Percentiles rank a stretch among this genome's conserved stretches.
phyloP scores from a whole-genome alignment of 257 asterid genomes.

The Ilex aquifolium region DNA sequence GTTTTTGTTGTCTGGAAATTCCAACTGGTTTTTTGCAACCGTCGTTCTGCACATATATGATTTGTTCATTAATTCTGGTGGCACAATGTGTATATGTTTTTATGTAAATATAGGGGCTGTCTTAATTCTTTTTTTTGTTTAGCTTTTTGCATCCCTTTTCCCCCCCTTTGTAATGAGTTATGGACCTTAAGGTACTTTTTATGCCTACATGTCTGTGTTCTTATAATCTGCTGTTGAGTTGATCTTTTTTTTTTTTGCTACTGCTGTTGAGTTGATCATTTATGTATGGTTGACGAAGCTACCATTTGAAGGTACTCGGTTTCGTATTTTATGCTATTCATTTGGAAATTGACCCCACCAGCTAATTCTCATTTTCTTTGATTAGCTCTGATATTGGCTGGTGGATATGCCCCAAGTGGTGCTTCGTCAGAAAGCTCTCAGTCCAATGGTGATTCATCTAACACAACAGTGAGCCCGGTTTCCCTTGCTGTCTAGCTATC shows the following conservation, averaged over 20 bases:
- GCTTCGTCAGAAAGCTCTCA: conserved; percentile 46
- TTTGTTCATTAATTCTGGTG: background rate
- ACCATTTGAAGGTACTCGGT: background rate
- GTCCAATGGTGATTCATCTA: conserved; percentile 60
- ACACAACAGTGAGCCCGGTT: conserved; percentile 78
- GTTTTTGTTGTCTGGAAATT: no score
- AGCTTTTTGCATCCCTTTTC: background rate
- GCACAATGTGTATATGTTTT: no score
- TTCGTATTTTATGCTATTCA: background rate
- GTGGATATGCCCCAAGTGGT: conserved; percentile 77
- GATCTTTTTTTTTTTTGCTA: background rate
- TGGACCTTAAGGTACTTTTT: background rate
- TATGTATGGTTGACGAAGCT: background rate
- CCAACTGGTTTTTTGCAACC: no score
- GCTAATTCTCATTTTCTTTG: conserved; percentile 9
- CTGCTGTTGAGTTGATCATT: background rate
- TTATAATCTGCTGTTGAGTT: background rate
- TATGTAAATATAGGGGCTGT: no score
- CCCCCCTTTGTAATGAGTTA: background rate
- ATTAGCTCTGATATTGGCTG: conserved; percentile 74
- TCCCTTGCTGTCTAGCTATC: conserved; percentile 3
- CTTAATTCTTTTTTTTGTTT: background rate
- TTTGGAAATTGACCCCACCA: background rate
- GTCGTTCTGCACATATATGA: background rate
- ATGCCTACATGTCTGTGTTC: background rate